Evolutionary conservation across 2,329 filamentous ascomycete genomes (phyloP).

Genomic region (Diaporthe capsici): DNA sequence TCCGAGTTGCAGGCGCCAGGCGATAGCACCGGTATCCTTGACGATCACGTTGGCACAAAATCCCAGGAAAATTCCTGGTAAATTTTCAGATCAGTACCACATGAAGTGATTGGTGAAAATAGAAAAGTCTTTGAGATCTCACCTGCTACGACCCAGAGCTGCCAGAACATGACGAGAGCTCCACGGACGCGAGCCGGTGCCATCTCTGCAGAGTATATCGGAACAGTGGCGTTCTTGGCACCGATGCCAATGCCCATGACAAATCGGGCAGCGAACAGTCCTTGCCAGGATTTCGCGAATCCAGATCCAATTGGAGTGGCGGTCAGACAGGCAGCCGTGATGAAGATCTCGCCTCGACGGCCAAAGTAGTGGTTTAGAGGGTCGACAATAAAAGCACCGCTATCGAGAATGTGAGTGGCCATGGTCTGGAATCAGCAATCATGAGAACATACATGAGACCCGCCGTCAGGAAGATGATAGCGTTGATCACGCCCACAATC

Average conservation of each 20-base stretch:
- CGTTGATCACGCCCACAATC: slow-evolving; percentile 77
- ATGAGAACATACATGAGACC: slow-evolving; percentile 72
- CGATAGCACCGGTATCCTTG: slow-evolving; percentile 63
- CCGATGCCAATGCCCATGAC: slow-evolving; percentile 40
- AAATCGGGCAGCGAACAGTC: slow-evolving; percentile 79
- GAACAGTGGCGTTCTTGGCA: slow-evolving; percentile 40
- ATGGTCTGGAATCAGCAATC: slow-evolving; percentile 53
- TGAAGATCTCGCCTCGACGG: slow-evolving; percentile 76
- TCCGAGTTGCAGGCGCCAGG: slow-evolving; percentile 75
- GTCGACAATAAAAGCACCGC: slow-evolving; percentile 66
- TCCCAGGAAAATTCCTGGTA: slow-evolving; percentile 67
- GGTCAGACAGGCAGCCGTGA: slow-evolving; percentile 80
- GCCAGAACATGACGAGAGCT: slow-evolving; percentile 42
- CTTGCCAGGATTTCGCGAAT: slow-evolving; percentile 79
- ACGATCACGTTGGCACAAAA: slow-evolving; percentile 72
- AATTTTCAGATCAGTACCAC: background rate
- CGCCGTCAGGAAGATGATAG: slow-evolving; percentile 63
- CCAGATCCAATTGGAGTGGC: slow-evolving; percentile 79
- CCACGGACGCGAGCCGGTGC: slow-evolving; percentile 38
- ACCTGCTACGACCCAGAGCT: slow-evolving; percentile 40
- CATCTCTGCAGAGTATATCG: slow-evolving; percentile 42
- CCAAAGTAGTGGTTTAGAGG: slow-evolving; percentile 61
- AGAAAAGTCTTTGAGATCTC: background rate
- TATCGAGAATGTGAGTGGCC: background rate
- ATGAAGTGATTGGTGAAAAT: background rate